Evolutionary conservation across 2,329 filamentous ascomycete species (phyloP).

Genomic region (Botrytis porri): DNA sequence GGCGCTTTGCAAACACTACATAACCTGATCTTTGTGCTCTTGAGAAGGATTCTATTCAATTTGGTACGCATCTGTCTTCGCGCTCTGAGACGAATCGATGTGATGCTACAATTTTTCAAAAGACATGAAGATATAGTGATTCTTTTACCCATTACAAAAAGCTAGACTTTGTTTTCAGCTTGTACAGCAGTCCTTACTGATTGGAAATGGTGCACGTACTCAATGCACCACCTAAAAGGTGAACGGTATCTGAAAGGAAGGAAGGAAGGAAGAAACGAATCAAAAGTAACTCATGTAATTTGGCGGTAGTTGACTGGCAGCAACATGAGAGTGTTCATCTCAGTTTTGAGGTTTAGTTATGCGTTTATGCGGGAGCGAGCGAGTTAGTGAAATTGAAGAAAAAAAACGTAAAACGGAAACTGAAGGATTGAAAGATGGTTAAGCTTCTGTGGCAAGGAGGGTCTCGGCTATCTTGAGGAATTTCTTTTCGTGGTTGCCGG

Average conservation of each 20-base stretch:
- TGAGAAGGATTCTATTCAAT: neutral
- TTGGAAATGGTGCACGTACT: neutral
- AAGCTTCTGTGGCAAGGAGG: neutral
- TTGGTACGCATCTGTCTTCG: neutral
- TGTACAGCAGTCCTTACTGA: slow-evolving; percentile 4
- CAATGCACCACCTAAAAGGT: neutral
- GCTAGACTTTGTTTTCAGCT: neutral
- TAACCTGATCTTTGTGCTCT: neutral
- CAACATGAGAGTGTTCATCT: neutral
- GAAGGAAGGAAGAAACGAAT: neutral
- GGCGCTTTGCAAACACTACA: neutral
- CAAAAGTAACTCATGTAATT: neutral
- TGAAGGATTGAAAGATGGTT: neutral
- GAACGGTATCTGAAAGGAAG: neutral
- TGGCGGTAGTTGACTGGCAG: neutral
- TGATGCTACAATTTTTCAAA: neutral
- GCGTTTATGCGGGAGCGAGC: neutral
- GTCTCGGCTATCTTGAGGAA: neutral
- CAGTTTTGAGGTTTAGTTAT: neutral
- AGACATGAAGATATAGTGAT: neutral
- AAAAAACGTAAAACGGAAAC: neutral
- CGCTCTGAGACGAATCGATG: neutral
- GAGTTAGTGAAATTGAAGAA: neutral
- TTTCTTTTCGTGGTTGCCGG: neutral
- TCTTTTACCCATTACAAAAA: neutral